These are phyloP conservation scores for Brassica nigra DNA, from an alignment of 345 rosid species.

Conservation along the genomic window DNA sequence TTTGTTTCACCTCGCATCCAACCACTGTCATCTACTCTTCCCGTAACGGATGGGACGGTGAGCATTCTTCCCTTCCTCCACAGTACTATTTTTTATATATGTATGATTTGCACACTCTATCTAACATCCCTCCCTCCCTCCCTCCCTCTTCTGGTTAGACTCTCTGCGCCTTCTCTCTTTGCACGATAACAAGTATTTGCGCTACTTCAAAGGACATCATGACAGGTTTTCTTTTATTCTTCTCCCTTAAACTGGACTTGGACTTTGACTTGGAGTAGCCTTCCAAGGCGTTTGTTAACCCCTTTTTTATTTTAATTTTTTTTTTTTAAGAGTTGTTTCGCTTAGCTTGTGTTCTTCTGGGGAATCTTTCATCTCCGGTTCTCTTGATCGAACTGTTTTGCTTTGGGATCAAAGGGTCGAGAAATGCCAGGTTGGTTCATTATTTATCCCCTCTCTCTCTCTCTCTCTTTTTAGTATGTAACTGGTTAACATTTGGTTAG, in stretches of 20 bases:
- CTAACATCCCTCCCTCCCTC: neutral
- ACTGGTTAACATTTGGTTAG: conserved; percentile 27
- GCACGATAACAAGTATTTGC: conserved; percentile 96
- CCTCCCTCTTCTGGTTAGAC: conserved; percentile 44
- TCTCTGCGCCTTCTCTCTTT: conserved; percentile 87
- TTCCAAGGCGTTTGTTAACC: neutral
- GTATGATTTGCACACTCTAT: neutral
- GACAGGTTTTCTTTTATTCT: conserved; percentile 66
- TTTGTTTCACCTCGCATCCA: conserved; percentile 85
- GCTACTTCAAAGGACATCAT: conserved; percentile 95
- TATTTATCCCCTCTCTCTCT: neutral
- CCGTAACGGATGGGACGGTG: conserved; percentile 98
- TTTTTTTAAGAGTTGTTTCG: conserved; percentile 72
- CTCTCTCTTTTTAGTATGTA: neutral
- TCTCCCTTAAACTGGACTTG: conserved; percentile 1
- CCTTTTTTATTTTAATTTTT: neutral
- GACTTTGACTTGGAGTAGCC: neutral
- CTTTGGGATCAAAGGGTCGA: conserved; percentile 98
- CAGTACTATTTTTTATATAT: neutral
- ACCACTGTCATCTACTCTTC: conserved; percentile 96
- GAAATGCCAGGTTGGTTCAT: conserved; percentile 77
- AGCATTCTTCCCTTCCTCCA: neutral
- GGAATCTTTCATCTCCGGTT: conserved; percentile 89
- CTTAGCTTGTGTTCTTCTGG: conserved; percentile 86
- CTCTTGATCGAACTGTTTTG: conserved; percentile 94